Base-by-base conservation (phyloP, 2,329 filamentous ascomycete genomes). In the Fusarium brachygibbosum region DNA sequence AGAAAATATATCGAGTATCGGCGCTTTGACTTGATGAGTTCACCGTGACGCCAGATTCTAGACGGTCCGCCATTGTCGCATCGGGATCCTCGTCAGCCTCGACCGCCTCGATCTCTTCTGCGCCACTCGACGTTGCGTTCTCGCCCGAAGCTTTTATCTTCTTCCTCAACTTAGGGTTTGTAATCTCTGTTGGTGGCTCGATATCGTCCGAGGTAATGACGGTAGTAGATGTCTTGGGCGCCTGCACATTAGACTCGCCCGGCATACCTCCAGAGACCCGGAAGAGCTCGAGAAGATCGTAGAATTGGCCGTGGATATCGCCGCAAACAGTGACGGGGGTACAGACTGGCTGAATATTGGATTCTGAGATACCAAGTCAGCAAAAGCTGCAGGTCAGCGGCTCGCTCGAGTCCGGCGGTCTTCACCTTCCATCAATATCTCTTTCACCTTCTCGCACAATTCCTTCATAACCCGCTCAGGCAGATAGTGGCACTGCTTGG, bases 291-390 rank as follows among this genome's bases (percentile, higher is more conserved):
- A 98, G 89, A 12, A 99, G 86, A 80, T 99, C 96, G 82, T 99
- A 98, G 80, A 98, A 98, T 82, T 99, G 96, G 74, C 96, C 96
- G 81, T 99, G 96, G 68, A 99, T 98, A 79, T 99, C 96, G 77
- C 96, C 96, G 77, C 96, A 98, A 68, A 99, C 92, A 7, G 96
- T 99, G 68, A 99, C 96, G 9, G 96, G 96, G 0, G 96, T 97
- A 55, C 92, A 90, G 21, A 99, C 95, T n/a, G 96, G 96, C 79
- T 98, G 96, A 63, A 99, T 98, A 79, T 99, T 99, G 70, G 94
- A 98, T 83, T 99, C 96, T 97, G 53, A 52, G 44, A 19, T 46
- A 31, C 51, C 48, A 31, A 59, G 61, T 76, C 63, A 76, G 70
- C 59, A 44, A 51, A 38, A 37, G 48, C 28, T 31, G 46, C 49